Conservation (phyloP, 306 rosid species). For the Castanea crenata region DNA sequence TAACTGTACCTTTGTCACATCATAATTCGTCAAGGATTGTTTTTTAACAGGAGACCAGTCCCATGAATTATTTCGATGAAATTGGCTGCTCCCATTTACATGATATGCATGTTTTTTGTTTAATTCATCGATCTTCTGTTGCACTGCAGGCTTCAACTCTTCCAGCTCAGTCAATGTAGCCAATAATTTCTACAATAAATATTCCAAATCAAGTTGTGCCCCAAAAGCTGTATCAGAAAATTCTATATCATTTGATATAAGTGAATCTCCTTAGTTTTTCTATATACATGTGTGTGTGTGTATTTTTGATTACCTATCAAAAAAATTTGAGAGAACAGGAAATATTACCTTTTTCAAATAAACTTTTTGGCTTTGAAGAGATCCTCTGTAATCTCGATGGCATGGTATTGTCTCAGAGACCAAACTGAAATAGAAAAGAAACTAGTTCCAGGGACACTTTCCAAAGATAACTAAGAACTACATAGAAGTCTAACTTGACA, state of each 20-base stretch:
- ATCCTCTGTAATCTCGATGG: conserved; percentile 64
- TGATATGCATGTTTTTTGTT: conserved; percentile 43
- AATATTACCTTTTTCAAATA: conserved; percentile 61
- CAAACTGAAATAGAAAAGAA: conserved; percentile 54
- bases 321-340: not conserved
- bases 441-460: not conserved
- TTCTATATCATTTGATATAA: not conserved
- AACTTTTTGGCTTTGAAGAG: conserved; percentile 55
- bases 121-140: conserved; percentile 65
- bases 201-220: conserved; percentile 23
- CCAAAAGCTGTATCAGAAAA: not conserved
- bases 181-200: conserved; percentile 54
- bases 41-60: conserved; percentile 46
- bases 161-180: conserved; percentile 77
- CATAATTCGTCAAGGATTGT: conserved; percentile 31
- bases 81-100: conserved; percentile 43
- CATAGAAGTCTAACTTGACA: not conserved
- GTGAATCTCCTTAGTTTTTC: too few relatives aligned
- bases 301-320: too few relatives aligned
- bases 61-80: conserved; percentile 44
- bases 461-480: not conserved
- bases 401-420: conserved; percentile 83
- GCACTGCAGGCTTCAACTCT: conserved; percentile 76
- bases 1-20: conserved; percentile 50
- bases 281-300: too few relatives aligned